Conservation (phyloP, 352 stramenopile genomes). For the Blastocystis sp. region DNA sequence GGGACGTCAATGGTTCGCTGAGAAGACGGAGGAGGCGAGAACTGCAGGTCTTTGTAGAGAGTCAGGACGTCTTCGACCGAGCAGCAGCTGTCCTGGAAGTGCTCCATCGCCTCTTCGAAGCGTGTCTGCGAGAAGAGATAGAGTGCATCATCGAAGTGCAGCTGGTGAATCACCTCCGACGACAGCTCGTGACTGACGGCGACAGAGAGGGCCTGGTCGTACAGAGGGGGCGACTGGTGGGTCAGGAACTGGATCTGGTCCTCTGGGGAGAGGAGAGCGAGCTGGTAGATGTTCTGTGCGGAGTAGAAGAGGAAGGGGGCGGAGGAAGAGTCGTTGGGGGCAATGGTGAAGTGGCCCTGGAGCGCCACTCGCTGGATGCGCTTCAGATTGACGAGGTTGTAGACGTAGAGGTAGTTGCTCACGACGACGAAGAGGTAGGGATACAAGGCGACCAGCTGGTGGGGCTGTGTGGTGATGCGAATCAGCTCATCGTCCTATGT, state of each 20-base stretch:
- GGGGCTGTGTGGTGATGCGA: conserved; percentile 14
- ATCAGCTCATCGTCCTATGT: not conserved
- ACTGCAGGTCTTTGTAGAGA: conserved; percentile 68
- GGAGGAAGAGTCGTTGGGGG: not conserved
- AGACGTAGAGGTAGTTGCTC: conserved; percentile 43
- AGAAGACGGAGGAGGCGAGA: not conserved
- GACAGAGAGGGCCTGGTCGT: not conserved
- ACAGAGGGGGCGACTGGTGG: not conserved
- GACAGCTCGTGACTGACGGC: conserved; percentile 65
- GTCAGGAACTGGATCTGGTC: conserved; percentile 35
- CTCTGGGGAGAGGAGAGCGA: not conserved
- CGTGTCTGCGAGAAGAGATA: conserved; percentile 68
- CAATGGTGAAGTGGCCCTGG: not conserved
- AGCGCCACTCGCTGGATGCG: conserved; percentile 47
- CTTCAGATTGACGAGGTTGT: not conserved
- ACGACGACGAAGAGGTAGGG: conserved; percentile 35
- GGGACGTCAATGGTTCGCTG: not conserved
- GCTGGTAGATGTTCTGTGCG: not conserved
- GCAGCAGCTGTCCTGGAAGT: conserved; percentile 69
- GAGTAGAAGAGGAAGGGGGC: conserved; percentile 4
- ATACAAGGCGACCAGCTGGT: not conserved
- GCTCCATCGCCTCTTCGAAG: conserved; percentile 70
- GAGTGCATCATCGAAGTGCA: conserved; percentile 71
- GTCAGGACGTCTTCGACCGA: conserved; percentile 72
- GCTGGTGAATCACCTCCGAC: conserved; percentile 68